Conservation (phyloP, 1,139 yeast genomes). For the Sugiyamaella grinbergsii region DNA sequence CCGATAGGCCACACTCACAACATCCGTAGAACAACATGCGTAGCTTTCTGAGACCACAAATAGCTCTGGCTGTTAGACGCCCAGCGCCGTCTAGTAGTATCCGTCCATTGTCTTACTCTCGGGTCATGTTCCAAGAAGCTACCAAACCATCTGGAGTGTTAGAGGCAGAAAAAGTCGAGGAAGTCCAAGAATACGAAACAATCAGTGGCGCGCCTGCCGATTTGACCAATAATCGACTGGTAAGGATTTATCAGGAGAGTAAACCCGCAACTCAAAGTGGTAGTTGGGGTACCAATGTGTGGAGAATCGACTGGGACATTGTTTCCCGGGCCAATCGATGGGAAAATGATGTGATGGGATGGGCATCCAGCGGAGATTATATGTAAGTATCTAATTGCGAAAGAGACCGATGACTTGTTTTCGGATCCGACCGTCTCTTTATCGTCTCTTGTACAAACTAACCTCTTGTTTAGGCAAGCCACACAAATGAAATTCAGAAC, state of each 20-base stretch:
- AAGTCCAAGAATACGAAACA: conserved; percentile 54
- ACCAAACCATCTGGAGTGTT: conserved; percentile 8
- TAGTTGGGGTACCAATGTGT: conserved; percentile 46
- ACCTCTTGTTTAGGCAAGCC: conserved; percentile 51
- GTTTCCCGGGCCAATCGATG: conserved; percentile 77
- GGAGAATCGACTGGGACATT: conserved; percentile 88
- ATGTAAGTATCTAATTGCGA: conserved; percentile 46
- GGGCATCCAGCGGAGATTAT: conserved; percentile 77
- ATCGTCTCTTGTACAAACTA: too few relatives aligned
- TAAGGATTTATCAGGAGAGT: conserved; percentile 74
- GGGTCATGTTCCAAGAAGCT: conserved; percentile 8
- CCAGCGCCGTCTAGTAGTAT: neutral
- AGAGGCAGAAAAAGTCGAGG: conserved; percentile 18
- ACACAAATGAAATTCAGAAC: conserved; percentile 75
- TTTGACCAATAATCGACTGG: conserved; percentile 62
- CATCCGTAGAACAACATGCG: neutral
- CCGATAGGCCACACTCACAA: too few relatives aligned
- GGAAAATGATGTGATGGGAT: conserved; percentile 90
- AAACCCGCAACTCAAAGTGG: conserved; percentile 86
- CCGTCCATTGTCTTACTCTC: conserved; percentile 4
- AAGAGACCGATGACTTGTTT: neutral
- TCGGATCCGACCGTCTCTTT: too few relatives aligned
- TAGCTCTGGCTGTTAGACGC: neutral
- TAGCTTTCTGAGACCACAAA: conserved; percentile 11
- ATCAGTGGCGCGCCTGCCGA: conserved; percentile 82